Conservation (phyloP, 2,329 filamentous ascomycete genomes). For the Xylariaceae sp. region DNA sequence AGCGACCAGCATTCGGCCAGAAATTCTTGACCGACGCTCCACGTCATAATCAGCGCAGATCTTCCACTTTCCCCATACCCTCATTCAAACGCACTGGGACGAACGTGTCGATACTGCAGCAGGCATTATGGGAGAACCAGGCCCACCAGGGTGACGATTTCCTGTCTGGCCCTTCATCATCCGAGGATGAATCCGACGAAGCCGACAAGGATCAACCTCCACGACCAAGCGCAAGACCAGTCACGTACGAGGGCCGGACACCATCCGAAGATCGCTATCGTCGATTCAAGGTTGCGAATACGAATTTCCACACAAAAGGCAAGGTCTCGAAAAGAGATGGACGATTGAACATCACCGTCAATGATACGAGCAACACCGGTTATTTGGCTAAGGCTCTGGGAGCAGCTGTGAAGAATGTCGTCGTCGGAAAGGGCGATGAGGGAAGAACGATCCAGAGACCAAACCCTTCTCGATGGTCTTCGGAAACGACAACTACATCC, state of each 20-base stretch:
- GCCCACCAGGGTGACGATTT: conserved; percentile 4
- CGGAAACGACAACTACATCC: conserved; percentile 27
- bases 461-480: conserved; percentile 21
- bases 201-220: neutral
- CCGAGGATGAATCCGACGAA: conserved; percentile 15
- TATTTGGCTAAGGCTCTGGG: conserved; percentile 72
- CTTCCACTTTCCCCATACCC: conserved; percentile 12
- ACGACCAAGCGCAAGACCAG: too few species aligned
- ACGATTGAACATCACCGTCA: conserved; percentile 66
- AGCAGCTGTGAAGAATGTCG: conserved; percentile 54
- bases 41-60: conserved; percentile 3
- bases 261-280: conserved; percentile 32
- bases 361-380: conserved; percentile 64
- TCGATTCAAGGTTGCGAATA: conserved; percentile 57
- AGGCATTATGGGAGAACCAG: conserved; percentile 5
- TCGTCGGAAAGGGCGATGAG: conserved; percentile 31
- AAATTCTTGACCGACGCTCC: conserved; percentile 17
- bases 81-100: conserved; percentile 19
- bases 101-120: conserved; percentile 15
- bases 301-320: conserved; percentile 61
- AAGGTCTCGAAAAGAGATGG: conserved; percentile 65
- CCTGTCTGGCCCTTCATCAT: conserved; percentile 16
- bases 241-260: too few species aligned
- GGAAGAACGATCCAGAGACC: conserved; percentile 7
- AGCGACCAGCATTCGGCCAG: conserved; percentile 11